Base-by-base conservation (phyloP, 2,329 filamentous ascomycete genomes). In the Colletotrichum brevisporum region DNA sequence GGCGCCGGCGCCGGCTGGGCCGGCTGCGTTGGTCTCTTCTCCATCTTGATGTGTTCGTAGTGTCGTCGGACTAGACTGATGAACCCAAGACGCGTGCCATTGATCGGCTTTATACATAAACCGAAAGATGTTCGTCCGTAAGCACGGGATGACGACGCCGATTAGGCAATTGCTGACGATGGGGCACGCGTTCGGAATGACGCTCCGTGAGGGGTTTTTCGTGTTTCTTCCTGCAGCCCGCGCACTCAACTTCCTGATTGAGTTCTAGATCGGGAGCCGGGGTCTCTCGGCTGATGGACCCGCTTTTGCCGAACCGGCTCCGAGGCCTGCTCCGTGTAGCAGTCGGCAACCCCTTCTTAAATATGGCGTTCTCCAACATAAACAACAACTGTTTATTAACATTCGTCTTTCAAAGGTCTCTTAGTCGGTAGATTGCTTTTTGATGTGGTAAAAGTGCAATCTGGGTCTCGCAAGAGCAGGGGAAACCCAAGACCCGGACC, bases 41-140 rank as follows among this genome's bases (percentile, higher is more conserved):
- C 65, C 65, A 68, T 68, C n/a, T 5, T 53, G 18, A 6, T 36
- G 31, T 8, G 10, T 43, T 43, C 6, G 39, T 5, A 8, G 13
- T 13, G 2, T 43, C 15, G 41, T 15, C 3, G 41, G 4, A n/a
- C 41, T 43, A 43, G 41, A n/a, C 41, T 6, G 41, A 43, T n/a
- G 16, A 43, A 13, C 41, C 41, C 13, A 4, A 6, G 4, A 43
- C 16, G 15, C 41, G 41, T 15, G 41, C 41, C 41, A 43, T 43
- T 43, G 41, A 43, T 1, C 16, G 41, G 13, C 16, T n/a, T n/a
- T 43, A 15, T 43, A 43, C 8, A 36, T 8, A 36, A 36, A 15
- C 41, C 6, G 41, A 5, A 3, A n/a, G 6, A 8, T 16, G 15
- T 2, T 10, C 13, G 10, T 10, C 15, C 16, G 41, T 43, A 43